Conservation (phyloP, 495 filamentous ascomycete species). For the Neurospora sp. region DNA sequence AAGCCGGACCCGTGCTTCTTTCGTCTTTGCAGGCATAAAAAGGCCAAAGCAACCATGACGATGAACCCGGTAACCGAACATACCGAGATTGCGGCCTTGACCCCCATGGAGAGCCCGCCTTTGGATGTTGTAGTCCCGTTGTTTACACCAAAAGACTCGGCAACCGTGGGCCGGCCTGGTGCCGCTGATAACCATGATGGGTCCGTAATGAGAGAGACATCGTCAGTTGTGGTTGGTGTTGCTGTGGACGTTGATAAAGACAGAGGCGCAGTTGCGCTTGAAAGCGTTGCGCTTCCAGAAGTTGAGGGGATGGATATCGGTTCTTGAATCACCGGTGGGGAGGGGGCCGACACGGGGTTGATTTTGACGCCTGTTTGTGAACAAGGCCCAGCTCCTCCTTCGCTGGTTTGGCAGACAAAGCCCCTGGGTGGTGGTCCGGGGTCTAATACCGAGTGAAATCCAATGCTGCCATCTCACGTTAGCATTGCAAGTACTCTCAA, state of each 20-base stretch:
- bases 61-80: conserved; percentile 30
- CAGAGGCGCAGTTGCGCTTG: not conserved
- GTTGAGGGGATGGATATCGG: not conserved
- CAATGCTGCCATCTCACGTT: conserved; percentile 19
- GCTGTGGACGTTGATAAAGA: not conserved
- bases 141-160: not conserved
- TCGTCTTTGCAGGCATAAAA: conserved; percentile 26
- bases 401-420: conserved; percentile 13
- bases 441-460: conserved; percentile 26
- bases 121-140: conserved; percentile 8
- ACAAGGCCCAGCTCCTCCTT: conserved; percentile 1
- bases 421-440: conserved; percentile 25
- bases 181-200: not conserved
- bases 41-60: conserved; percentile 15
- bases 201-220: not conserved
- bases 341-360: not conserved
- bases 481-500: not conserved
- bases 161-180: conserved; percentile 2
- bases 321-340: not conserved
- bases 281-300: not conserved
- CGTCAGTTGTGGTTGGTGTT: not conserved
- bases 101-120: conserved; percentile 21
- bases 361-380: conserved; percentile 1
- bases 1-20: conserved; percentile 5
- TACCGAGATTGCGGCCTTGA: conserved; percentile 32